Percentiles rank a stretch among this genome's conserved stretches.
Conservation (phyloP, 495 filamentous ascomycete species). For the Aspergillus incahuasiensis region DNA sequence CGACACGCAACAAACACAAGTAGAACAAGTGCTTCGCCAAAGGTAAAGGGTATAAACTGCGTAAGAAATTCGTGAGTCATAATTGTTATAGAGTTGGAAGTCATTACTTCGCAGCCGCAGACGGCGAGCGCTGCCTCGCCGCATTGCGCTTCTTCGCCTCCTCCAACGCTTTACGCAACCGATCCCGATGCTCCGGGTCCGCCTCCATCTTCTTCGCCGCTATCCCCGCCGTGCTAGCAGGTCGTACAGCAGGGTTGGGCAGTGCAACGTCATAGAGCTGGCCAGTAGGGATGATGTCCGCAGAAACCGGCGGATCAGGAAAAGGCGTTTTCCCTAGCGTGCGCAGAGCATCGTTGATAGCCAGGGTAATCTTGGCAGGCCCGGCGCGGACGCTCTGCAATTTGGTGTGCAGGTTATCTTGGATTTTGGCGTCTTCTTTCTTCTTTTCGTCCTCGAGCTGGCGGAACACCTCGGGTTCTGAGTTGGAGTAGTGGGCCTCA, state of each 20-base stretch:
- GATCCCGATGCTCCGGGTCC: slow-evolving; percentile 40
- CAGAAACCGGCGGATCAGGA: slow-evolving; percentile 12
- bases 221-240: slow-evolving; percentile 1
- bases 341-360: slow-evolving; percentile 30
- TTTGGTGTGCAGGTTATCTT: slow-evolving; percentile 41
- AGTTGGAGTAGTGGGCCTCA: slow-evolving; percentile 44
- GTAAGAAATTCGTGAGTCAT: slow-evolving; percentile 5
- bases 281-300: slow-evolving; percentile 12
- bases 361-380: slow-evolving; percentile 30
- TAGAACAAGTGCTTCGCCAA: slow-evolving; percentile 2
- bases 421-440: slow-evolving; percentile 49
- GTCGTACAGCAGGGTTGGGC: slow-evolving; percentile 17
- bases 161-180: slow-evolving; percentile 44
- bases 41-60: background rate
- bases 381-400: slow-evolving; percentile 44
- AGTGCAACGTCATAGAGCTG: slow-evolving; percentile 16
- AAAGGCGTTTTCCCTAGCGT: slow-evolving; percentile 28
- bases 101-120: background rate
- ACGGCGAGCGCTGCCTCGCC: slow-evolving; percentile 20
- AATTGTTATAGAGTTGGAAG: background rate
- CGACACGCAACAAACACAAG: background rate
- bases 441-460: slow-evolving; percentile 46
- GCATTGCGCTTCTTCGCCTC: slow-evolving; percentile 50
- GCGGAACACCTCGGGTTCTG: slow-evolving; percentile 39
- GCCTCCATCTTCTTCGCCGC: slow-evolving; percentile 17